A percentile compares a stretch with the other conserved stretches of the same genome.
Evolutionary conservation across 202 grass and related monocot species (phyloP).

Genomic region (Bolboschoenoplectus hybrid): DNA sequence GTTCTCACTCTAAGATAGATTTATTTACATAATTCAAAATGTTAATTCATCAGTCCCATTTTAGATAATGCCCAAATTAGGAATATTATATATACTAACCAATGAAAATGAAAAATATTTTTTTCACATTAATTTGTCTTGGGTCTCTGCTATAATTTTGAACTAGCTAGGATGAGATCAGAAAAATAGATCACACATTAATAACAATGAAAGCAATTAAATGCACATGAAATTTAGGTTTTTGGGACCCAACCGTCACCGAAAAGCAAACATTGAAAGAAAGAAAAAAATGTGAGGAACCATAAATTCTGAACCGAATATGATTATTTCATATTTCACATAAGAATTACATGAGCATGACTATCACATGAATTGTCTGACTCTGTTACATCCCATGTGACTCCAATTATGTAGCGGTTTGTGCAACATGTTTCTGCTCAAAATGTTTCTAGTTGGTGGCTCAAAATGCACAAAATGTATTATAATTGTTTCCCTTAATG

Average conservation of each 20-base stretch:
- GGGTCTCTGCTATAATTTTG: not conserved
- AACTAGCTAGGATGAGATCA: not conserved
- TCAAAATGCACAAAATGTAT: too few species aligned
- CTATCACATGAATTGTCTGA: constrained; percentile 28
- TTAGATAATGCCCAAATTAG: not conserved
- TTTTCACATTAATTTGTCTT: not conserved
- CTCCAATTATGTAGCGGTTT: not conserved
- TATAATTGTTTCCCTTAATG: too few species aligned
- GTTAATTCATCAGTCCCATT: too few species aligned
- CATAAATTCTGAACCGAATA: not conserved
- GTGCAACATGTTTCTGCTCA: not conserved
- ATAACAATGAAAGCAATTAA: constrained; percentile 19
- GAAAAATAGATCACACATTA: not conserved
- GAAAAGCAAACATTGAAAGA: not conserved
- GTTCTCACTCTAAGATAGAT: too few species aligned
- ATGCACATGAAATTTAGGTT: not conserved
- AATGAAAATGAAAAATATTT: not conserved
- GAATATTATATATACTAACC: not conserved
- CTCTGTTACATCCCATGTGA: not conserved
- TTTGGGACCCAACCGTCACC: not conserved
- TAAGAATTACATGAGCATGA: not conserved
- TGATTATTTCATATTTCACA: not conserved
- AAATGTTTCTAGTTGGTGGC: too few species aligned
- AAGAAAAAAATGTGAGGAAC: not conserved
- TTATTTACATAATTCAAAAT: too few species aligned